These are phyloP conservation scores for Funneliformis geosporum DNA, from an alignment of 192 early-diverging fungal species.

Conservation along the genomic window DNA sequence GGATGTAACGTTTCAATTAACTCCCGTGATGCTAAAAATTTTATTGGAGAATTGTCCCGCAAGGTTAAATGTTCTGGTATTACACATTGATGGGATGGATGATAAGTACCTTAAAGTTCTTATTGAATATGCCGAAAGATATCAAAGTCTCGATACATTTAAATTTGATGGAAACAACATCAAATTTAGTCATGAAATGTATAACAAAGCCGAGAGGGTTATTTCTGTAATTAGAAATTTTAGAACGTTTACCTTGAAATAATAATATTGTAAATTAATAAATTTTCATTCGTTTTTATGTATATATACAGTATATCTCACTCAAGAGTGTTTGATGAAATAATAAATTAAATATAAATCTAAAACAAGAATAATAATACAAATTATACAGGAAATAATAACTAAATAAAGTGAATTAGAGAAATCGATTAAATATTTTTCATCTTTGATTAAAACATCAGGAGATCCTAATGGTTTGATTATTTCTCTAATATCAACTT, in stretches of 20 bases:
- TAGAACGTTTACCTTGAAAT: neutral
- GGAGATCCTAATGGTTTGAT: too few relatives aligned
- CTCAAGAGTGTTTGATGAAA: constrained; percentile 22
- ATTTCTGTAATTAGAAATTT: neutral
- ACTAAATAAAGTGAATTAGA: constrained; percentile 40
- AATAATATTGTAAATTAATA: neutral
- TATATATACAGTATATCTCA: neutral
- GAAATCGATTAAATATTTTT: constrained; percentile 36
- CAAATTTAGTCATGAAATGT: neutral
- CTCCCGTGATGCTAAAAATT: neutral
- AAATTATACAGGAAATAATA: constrained; percentile 39
- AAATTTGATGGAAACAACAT: neutral
- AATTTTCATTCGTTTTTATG: too few relatives aligned
- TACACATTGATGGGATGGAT: neutral
- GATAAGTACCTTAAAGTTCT: neutral
- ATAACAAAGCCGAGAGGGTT: neutral
- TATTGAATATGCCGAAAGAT: neutral
- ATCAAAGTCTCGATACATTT: neutral
- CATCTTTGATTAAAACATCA: neutral
- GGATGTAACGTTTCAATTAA: neutral
- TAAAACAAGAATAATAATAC: constrained; percentile 45
- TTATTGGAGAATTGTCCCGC: neutral
- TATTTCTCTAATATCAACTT: constrained; percentile 37
- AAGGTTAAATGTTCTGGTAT: neutral
- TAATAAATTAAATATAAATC: constrained; percentile 52